Percentiles rank a stretch among this genome's conserved stretches.
Conservation (phyloP, 192 early-diverging fungal genomes). For the Coemansia sp. region DNA sequence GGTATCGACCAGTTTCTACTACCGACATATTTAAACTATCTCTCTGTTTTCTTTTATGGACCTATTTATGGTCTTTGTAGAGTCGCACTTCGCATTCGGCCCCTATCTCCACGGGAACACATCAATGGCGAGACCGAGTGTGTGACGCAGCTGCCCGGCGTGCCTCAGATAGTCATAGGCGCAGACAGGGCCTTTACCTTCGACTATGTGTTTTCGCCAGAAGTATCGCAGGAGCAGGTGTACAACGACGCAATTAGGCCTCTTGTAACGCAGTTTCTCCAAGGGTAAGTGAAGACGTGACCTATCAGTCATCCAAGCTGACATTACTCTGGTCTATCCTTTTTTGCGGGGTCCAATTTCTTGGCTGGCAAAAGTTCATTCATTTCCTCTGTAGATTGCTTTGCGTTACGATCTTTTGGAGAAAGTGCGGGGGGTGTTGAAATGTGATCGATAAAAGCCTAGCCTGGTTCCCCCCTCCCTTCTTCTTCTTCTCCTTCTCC, state of each 20-base stretch:
- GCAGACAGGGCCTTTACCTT: conserved; percentile 64
- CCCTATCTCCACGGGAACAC: conserved; percentile 49
- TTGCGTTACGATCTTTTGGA: too few relatives aligned
- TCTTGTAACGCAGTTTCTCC: conserved; percentile 61
- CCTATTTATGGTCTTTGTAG: conserved; percentile 15
- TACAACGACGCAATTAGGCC: conserved; percentile 59
- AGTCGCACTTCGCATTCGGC: conserved; percentile 52
- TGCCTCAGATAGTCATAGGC: conserved; percentile 53
- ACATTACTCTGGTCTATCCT: background rate
- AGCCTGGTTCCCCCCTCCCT: too few relatives aligned
- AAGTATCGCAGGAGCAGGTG: conserved; percentile 65
- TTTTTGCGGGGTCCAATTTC: background rate
- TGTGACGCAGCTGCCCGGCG: conserved; percentile 52
- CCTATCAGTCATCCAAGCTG: too few relatives aligned
- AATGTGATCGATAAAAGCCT: too few relatives aligned
- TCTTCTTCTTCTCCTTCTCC: background rate
- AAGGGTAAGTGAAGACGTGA: conserved; percentile 57
- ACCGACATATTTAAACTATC: background rate
- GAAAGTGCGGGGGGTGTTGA: too few relatives aligned
- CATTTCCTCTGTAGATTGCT: background rate
- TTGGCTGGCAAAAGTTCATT: background rate
- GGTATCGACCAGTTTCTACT: background rate
- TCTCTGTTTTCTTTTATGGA: background rate
- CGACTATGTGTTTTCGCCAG: conserved; percentile 73
- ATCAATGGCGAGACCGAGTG: conserved; percentile 45